A percentile compares a stretch with the other conserved stretches of the same genome.
These are phyloP conservation scores for Plectosphaerella sp. DNA, from an alignment of 2,329 filamentous ascomycete genomes.

Conservation along the genomic window DNA sequence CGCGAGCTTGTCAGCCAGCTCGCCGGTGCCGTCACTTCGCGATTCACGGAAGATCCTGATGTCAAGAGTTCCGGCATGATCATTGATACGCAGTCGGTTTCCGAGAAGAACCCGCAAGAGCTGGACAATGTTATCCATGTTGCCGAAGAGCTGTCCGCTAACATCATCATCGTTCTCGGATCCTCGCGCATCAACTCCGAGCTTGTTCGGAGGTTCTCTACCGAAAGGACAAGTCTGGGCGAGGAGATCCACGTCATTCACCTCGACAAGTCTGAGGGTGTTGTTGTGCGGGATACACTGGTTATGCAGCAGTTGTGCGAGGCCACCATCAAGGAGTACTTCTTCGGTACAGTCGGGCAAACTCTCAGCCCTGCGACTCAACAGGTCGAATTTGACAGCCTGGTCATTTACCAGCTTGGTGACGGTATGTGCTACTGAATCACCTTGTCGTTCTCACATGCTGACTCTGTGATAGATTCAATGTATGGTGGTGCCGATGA, in stretches of 20 bases:
- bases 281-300: slow-evolving; percentile 66
- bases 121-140: slow-evolving; percentile 81
- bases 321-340: slow-evolving; percentile 82
- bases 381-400: slow-evolving; percentile 69
- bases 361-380: slow-evolving; percentile 85
- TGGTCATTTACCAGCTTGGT: slow-evolving; percentile 68
- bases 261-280: slow-evolving; percentile 81
- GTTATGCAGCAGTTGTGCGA: slow-evolving; percentile 74
- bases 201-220: slow-evolving; percentile 64
- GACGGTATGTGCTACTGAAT: slow-evolving; percentile 42
- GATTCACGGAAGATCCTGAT: slow-evolving; percentile 69
- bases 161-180: slow-evolving; percentile 76
- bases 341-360: slow-evolving; percentile 77
- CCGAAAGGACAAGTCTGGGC: slow-evolving; percentile 49
- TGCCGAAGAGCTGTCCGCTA: slow-evolving; percentile 60
- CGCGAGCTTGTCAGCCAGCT: slow-evolving; percentile 70
- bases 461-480: slow-evolving; percentile 14
- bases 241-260: slow-evolving; percentile 72
- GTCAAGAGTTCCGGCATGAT: slow-evolving; percentile 74
- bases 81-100: slow-evolving; percentile 74
- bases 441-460: too few species aligned
- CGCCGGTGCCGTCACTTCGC: slow-evolving; percentile 71
- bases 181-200: slow-evolving; percentile 73
- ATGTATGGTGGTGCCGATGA: slow-evolving; percentile 24
- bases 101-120: slow-evolving; percentile 60